These are phyloP conservation scores for Colletotrichum salicis DNA, from an alignment of 2,329 filamentous ascomycete species.

Conservation along the genomic window DNA sequence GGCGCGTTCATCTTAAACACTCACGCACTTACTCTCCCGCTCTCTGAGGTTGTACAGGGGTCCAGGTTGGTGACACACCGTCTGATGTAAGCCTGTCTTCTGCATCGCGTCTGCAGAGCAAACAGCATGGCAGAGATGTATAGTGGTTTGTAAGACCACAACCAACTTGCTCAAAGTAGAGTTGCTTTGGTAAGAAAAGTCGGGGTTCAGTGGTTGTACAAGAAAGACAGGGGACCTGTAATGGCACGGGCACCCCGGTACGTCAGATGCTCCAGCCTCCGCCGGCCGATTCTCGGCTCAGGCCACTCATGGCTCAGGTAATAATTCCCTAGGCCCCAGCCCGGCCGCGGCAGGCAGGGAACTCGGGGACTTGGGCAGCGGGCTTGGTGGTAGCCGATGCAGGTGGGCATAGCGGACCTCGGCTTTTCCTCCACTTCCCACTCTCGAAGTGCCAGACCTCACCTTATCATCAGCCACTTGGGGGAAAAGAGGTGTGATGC, in stretches of 20 bases:
- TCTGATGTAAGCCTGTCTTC: constrained; percentile 32
- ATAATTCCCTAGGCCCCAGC: not conserved
- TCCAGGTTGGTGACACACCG: constrained; percentile 1
- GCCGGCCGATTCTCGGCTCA: constrained; percentile 27
- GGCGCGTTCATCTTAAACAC: constrained; percentile 6
- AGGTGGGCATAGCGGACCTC: constrained; percentile 21
- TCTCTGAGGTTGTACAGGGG: constrained; percentile 3
- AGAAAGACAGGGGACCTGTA: not conserved
- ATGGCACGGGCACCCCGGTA: constrained; percentile 21
- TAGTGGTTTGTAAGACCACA: constrained; percentile 26
- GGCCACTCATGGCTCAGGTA: not conserved
- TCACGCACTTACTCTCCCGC: not conserved
- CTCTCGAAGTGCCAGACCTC: not conserved
- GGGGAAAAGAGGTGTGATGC: constrained; percentile 25
- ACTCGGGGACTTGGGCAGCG: not conserved
- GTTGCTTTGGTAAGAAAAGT: constrained; percentile 16
- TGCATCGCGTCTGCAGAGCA: constrained; percentile 10
- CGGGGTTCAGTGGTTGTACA: not conserved
- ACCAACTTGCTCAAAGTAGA: constrained; percentile 10
- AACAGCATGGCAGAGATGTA: constrained; percentile 19
- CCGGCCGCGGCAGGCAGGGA: constrained; percentile 3
- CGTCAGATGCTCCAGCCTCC: constrained; percentile 30
- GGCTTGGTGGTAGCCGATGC: not conserved
- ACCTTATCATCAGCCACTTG: constrained; percentile 3
- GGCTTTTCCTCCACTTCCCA: constrained; percentile 10